Conservation (phyloP, 2,329 filamentous ascomycete species). For the Pseudogymnoascus sp. region DNA sequence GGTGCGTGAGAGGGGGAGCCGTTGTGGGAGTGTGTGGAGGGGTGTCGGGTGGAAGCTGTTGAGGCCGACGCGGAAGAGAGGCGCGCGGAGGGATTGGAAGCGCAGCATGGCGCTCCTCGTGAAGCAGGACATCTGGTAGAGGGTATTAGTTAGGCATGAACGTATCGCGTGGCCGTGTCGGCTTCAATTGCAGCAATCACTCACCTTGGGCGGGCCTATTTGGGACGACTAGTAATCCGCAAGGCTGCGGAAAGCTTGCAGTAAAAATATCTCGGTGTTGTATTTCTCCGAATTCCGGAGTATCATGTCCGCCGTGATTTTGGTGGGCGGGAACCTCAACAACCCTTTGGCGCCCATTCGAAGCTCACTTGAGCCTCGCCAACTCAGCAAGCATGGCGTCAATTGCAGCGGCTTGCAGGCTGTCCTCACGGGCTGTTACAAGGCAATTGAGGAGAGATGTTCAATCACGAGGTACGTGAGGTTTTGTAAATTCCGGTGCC, state of each 20-base stretch:
- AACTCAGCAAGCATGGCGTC: conserved; percentile 53
- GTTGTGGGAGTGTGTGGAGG: conserved; percentile 13
- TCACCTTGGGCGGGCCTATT: not conserved
- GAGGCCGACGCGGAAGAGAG: conserved; percentile 13
- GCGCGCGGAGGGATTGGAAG: conserved; percentile 17
- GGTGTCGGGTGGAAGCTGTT: not conserved
- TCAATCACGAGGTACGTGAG: conserved; percentile 49
- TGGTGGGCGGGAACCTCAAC: conserved; percentile 14
- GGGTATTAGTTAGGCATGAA: not conserved
- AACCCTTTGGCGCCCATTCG: conserved; percentile 14
- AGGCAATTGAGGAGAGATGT: conserved; percentile 49
- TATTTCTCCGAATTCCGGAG: conserved; percentile 5
- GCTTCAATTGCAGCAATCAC: not conserved
- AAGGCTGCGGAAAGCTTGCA: conserved; percentile 2
- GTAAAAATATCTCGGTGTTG: conserved; percentile 6
- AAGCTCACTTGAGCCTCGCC: conserved; percentile 27
- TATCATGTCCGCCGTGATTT: conserved; percentile 3
- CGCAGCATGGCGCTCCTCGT: conserved; percentile 28
- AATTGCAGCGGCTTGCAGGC: conserved; percentile 56
- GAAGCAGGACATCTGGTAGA: conserved; percentile 31
- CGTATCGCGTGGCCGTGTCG: not conserved
- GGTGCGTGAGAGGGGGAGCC: conserved; percentile 18
- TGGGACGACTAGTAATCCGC: not conserved
- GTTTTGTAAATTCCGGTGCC: conserved; percentile 1
- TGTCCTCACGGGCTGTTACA: conserved; percentile 54